Conservation (phyloP, 2,329 filamentous ascomycete genomes). For the Ophioceras dolichostomum region DNA sequence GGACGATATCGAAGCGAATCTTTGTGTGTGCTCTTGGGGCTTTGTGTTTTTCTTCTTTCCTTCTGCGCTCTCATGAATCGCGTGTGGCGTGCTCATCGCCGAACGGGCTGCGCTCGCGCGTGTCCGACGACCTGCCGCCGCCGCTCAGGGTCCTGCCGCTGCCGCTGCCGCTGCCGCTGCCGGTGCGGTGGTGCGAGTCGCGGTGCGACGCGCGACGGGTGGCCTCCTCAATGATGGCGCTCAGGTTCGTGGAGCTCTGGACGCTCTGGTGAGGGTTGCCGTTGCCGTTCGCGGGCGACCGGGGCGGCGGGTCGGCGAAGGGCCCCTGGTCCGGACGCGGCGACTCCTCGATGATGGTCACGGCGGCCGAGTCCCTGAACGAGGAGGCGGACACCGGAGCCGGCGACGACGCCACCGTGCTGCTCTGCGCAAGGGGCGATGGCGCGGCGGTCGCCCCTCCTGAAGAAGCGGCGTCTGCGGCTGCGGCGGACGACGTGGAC, state of each 20-base stretch:
- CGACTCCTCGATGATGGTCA: slow-evolving; percentile 37
- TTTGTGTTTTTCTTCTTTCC: no score
- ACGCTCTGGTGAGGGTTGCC: no score
- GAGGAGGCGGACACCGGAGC: no score
- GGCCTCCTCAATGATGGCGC: slow-evolving; percentile 43
- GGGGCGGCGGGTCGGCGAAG: slow-evolving; percentile 43
- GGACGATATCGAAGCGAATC: no score
- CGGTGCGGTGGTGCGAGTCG: no score
- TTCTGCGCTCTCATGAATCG: slow-evolving; percentile 25
- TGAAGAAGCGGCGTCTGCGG: no score
- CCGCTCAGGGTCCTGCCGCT: slow-evolving; percentile 15
- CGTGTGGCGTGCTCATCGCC: slow-evolving; percentile 45
- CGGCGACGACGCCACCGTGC: slow-evolving; percentile 6
- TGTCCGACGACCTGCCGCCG: slow-evolving; percentile 13
- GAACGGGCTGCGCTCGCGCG: slow-evolving; percentile 35
- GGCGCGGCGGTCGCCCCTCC: slow-evolving; percentile 1
- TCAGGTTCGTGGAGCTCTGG: slow-evolving; percentile 33
- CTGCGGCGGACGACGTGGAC: background rate
- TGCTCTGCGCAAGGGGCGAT: background rate
- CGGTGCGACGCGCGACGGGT: slow-evolving; percentile 25
- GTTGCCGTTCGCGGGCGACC: no score
- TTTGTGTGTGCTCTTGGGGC: no score
- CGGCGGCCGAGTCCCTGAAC: slow-evolving; percentile 33
- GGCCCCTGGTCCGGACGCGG: slow-evolving; percentile 40
- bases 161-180: no score